Conservation (phyloP, 306 rosid species). For the Ormosia semicastrata region DNA sequence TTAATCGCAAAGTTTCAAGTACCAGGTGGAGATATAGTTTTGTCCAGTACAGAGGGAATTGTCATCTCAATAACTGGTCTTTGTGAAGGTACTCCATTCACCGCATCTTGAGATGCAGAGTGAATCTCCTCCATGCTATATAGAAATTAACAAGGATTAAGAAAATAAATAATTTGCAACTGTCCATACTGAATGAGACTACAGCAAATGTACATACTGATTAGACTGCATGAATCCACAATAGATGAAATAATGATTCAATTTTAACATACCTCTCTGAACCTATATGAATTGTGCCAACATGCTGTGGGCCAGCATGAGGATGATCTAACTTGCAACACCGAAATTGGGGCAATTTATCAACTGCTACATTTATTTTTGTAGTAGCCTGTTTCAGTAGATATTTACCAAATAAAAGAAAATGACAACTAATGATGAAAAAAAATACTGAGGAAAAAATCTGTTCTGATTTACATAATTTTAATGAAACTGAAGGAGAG, state of each 20-base stretch:
- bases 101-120: slow-evolving; percentile 80
- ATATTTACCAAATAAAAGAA: slow-evolving; percentile 32
- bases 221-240: slow-evolving; percentile 5
- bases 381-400: slow-evolving; percentile 78
- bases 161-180: slow-evolving; percentile 18
- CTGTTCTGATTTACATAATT: not conserved
- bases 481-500: not conserved
- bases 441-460: not conserved
- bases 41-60: slow-evolving; percentile 83
- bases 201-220: not conserved
- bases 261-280: slow-evolving; percentile 65
- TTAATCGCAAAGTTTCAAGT: slow-evolving; percentile 24
- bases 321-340: slow-evolving; percentile 64
- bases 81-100: slow-evolving; percentile 72
- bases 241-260: not conserved
- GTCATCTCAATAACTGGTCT: slow-evolving; percentile 93
- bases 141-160: slow-evolving; percentile 24
- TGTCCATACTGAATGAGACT: not conserved
- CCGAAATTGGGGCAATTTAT: slow-evolving; percentile 72
- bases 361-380: slow-evolving; percentile 87
- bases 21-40: slow-evolving; percentile 93
- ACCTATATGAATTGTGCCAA: slow-evolving; percentile 91
- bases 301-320: slow-evolving; percentile 78
- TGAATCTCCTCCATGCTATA: slow-evolving; percentile 83
- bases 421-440: slow-evolving; percentile 9